phyloP scores from a whole-genome alignment of 208 protist genomes.

The Tritrichomonas foetus region DNA sequence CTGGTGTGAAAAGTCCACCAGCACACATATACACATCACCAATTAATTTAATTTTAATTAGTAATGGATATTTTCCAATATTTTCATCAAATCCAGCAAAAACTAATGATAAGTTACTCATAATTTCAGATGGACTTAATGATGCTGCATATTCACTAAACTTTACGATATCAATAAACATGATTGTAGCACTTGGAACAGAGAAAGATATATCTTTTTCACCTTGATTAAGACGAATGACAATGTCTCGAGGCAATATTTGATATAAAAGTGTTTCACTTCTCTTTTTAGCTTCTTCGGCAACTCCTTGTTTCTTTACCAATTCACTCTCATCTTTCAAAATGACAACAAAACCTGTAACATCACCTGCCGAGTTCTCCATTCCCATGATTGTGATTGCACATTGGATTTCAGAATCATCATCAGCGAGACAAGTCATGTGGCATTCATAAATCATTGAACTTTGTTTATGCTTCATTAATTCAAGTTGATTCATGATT shows the following conservation, averaged over 20 bases:
- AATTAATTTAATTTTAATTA: no score
- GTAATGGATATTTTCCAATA: no score
- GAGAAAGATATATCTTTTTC: neutral
- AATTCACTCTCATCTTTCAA: neutral
- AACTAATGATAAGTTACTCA: no score
- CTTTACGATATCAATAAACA: no score
- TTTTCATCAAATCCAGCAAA: no score
- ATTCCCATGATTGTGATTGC: neutral
- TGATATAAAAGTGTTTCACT: no score
- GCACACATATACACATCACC: no score
- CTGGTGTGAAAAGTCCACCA: neutral
- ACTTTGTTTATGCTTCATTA: neutral
- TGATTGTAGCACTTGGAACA: slow-evolving; percentile 2
- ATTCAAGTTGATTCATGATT: neutral
- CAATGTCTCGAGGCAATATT: slow-evolving; percentile 1
- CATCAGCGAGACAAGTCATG: neutral
- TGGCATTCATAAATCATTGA: neutral
- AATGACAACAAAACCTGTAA: neutral
- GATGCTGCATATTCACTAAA: no score
- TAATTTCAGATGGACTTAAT: no score
- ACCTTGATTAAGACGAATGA: neutral
- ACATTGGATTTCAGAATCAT: neutral
- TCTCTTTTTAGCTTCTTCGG: neutral
- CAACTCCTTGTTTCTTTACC: neutral
- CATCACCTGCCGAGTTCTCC: neutral